Conservation (phyloP, 2,329 filamentous ascomycete genomes). For the Neofusicoccum cordaticola region DNA sequence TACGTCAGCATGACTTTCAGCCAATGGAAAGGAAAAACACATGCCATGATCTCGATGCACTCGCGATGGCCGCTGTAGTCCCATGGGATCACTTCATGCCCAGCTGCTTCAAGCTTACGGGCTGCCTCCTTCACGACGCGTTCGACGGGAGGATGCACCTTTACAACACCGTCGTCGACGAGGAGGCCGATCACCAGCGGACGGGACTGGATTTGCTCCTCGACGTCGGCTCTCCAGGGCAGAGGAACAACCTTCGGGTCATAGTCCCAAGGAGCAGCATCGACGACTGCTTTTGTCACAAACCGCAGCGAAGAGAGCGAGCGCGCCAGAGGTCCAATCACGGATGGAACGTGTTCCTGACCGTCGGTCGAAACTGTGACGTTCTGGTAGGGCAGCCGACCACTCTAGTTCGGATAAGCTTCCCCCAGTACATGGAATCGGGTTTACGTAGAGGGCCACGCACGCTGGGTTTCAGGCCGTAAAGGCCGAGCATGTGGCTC, state of each 20-base stretch:
- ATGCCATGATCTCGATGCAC: constrained; percentile 10
- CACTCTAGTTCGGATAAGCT: constrained; percentile 38
- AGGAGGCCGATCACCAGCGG: constrained; percentile 31
- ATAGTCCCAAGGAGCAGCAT: constrained; percentile 61
- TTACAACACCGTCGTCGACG: constrained; percentile 8
- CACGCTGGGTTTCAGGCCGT: constrained; percentile 27
- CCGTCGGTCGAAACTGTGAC: constrained; percentile 63
- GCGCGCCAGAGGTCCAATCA: constrained; percentile 62
- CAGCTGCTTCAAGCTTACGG: constrained; percentile 25
- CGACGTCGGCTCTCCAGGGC: constrained; percentile 55
- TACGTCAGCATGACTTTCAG: constrained; percentile 4
- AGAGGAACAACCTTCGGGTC: constrained; percentile 67
- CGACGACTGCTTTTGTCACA: constrained; percentile 56
- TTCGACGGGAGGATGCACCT: background rate
- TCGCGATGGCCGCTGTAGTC: constrained; percentile 31
- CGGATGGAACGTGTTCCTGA: constrained; percentile 60
- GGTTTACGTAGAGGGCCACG: background rate
- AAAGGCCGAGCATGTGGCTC: constrained; percentile 29
- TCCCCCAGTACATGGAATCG: background rate
- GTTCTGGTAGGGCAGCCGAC: constrained; percentile 46
- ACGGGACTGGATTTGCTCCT: constrained; percentile 56
- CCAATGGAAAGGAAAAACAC: background rate
- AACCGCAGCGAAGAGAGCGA: constrained; percentile 56
- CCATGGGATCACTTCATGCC: constrained; percentile 28
- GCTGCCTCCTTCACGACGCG: constrained; percentile 33